Evolutionary conservation across 2,329 filamentous ascomycete species (phyloP), one percentile per base, ranked within the genome.

Genomic region (Hymenoscyphus scutula): DNA sequence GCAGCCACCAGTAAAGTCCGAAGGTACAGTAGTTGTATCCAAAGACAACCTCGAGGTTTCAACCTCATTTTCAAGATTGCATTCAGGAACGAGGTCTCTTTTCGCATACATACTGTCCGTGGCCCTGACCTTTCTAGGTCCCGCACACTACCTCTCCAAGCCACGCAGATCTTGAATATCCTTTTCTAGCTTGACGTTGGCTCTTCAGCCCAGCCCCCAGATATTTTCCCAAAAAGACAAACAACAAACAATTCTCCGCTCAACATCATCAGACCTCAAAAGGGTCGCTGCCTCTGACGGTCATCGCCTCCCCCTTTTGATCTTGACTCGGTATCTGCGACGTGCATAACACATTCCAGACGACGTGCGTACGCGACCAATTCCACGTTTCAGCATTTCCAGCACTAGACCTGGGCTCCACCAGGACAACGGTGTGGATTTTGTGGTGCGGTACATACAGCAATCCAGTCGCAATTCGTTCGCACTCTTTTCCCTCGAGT

Each of bases 371-470:
- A 19, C 41, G 41, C 41, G 19, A 45, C 41, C 41, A 48, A 48
- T 48, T 48, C 41, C 41, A 48, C 41, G 41, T 48, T 48, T 48
- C 41, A 48, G 41, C 41, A 48, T 48, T 48, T 48, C 41, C n/a
- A 48, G 41, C 41, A 48, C 41, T 48, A 25, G 19, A 23, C n/a
- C 23, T 48, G 41, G 41, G 41, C 41, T 48, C 41, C 41, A 48
- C 41, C 41, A 48, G n/a, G 41, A 48, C 41, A 48, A 48, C 41
- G 41, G 41, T 48, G 38, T 41, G 38, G 38, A 17, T 41, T 15
- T 38, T 11, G 34, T 11, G 15, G 38, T 41, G 38, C n/a, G 17
- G 41, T n/a, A n/a, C n/a, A n/a, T 48, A 19, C 19, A 13, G 41
- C 41, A 48, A 48, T 48, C 41, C 41, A 48, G 41, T 34, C 32